These are phyloP conservation scores for Corylus heterophylla DNA, from an alignment of 306 rosid genomes.

Conservation along the genomic window DNA sequence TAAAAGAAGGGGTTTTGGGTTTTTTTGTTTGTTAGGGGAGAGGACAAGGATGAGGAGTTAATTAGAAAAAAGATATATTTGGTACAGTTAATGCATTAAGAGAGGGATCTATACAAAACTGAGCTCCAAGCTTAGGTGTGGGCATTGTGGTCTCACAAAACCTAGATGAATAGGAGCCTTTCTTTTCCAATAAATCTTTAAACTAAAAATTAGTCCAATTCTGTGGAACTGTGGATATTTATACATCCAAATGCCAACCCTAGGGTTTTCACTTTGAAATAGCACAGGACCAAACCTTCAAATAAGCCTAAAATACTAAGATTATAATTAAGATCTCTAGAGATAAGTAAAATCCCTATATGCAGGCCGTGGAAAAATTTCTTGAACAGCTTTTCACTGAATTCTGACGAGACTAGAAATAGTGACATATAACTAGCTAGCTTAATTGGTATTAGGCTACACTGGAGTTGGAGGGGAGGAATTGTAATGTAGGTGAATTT, in stretches of 20 bases:
- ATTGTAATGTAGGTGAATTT: neutral
- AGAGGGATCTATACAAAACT: too few species aligned
- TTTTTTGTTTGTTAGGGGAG: too few species aligned
- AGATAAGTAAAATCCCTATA: neutral
- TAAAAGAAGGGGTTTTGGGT: too few species aligned
- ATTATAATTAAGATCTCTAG: neutral
- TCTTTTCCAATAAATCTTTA: neutral
- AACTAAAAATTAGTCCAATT: neutral
- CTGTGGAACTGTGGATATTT: neutral
- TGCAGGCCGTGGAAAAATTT: too few species aligned
- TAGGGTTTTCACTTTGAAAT: neutral
- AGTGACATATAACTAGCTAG: neutral
- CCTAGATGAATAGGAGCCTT: neutral
- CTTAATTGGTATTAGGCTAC: neutral
- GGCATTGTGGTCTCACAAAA: neutral
- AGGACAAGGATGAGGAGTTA: neutral
- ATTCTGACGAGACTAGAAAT: neutral
- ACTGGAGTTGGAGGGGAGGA: neutral
- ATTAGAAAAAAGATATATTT: neutral
- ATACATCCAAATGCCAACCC: neutral
- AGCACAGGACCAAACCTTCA: neutral
- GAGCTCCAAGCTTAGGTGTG: neutral
- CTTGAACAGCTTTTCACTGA: neutral
- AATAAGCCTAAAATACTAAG: neutral
- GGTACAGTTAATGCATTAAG: neutral